Evolutionary conservation across 768 basidiomycete genomes (phyloP).

Genomic region (Suillus weaverae): DNA sequence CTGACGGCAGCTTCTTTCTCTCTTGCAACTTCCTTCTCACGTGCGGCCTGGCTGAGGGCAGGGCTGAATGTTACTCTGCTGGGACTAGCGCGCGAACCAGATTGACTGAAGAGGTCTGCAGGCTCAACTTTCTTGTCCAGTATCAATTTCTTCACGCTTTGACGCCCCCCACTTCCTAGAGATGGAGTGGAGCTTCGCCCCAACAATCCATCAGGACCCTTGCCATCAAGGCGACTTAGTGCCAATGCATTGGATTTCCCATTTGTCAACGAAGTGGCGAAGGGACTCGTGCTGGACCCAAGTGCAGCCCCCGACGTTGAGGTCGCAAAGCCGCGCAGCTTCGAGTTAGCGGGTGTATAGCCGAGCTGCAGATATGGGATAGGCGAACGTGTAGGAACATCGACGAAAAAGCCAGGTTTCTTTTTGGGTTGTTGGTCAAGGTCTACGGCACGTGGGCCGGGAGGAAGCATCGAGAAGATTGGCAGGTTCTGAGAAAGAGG

Average conservation of each 20-base stretch:
- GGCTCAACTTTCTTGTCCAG: conserved; percentile 83
- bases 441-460: conserved; percentile 62
- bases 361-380: conserved; percentile 62
- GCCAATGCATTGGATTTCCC: conserved; percentile 58
- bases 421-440: conserved; percentile 70
- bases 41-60: conserved; percentile 68
- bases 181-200: conserved; percentile 57
- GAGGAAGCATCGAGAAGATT: conserved; percentile 73
- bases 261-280: conserved; percentile 48
- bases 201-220: conserved; percentile 46
- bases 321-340: conserved; percentile 64
- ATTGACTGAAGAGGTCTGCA: conserved; percentile 62
- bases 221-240: conserved; percentile 49
- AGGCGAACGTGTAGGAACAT: conserved; percentile 71
- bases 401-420: conserved; percentile 75
- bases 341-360: conserved; percentile 63
- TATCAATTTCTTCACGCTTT: conserved; percentile 92
- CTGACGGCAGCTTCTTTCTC: conserved; percentile 34
- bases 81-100: conserved; percentile 33
- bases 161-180: conserved; percentile 65
- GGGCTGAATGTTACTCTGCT: conserved; percentile 72
- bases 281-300: conserved; percentile 35
- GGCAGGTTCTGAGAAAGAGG: conserved; percentile 73
- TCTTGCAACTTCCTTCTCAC: conserved; percentile 65
- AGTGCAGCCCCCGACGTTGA: conserved; percentile 42